Base-by-base conservation (phyloP, 257 asterid genomes). In the Fraxinus quadrangulata region DNA sequence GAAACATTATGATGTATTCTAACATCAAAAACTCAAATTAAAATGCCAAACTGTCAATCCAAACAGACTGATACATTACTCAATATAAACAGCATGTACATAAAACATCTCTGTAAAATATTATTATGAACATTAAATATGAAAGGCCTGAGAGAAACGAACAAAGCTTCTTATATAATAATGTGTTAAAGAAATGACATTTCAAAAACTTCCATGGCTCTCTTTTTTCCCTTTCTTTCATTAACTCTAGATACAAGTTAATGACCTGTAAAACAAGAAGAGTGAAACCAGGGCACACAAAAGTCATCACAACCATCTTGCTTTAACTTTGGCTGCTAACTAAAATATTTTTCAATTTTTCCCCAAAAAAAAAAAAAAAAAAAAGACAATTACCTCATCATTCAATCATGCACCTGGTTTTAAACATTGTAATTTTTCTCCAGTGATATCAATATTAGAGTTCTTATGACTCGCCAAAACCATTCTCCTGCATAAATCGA, bases 211-310 rank as follows among this genome's bases (percentile, higher is more conserved):
- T 96, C 51, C 83, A 67, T 21, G 97, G 97, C 77, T 88, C 94
- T 83, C 96, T 89, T 47, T 78, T 85, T 81, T 93, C 98, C 90
- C 99, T 86, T 84, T 93, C 99, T 86, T 96, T 93, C 86, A 96
- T 79, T 56, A 96, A 85, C 71, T 89, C 97, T 69, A 96, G 87
- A 87, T 96, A 92, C 79, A 93, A 67, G 80, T 90, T 96, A 76
- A 93, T 96, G 80, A 93, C 99, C 99, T 93, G 90, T 81, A 82
- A 76, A 51, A 54, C 36, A 77, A 75, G 59, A 83, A 34, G 54
- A 42, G 14, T 21, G 67, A 56, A 59, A 56, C 28, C 28, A 56
- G 28, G 21, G 42, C 6, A 67, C 49, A 72, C 24, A 24, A 47
- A 75, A 39, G 13, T 2, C 66, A 76, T 70, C 72, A 70, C 30